These are phyloP conservation scores for Cymbidium sinense DNA, from an alignment of 106 monocot genomes.

Conservation along the genomic window DNA sequence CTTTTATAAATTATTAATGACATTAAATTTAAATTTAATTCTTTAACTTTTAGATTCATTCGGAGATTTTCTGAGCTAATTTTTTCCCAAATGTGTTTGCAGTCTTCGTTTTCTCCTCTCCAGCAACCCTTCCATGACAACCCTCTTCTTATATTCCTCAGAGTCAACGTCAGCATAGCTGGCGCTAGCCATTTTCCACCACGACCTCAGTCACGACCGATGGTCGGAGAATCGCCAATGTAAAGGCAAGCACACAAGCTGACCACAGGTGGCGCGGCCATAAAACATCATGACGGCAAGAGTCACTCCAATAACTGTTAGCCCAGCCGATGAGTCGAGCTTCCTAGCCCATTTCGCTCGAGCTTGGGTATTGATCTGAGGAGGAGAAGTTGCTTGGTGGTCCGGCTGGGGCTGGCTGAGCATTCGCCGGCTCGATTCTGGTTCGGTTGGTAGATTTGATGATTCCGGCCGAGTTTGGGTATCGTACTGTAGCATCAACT, in stretches of 20 bases:
- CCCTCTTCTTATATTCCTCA: conserved; percentile 16
- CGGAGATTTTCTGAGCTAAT: too few species aligned
- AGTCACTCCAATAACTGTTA: not conserved
- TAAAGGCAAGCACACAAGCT: conserved; percentile 11
- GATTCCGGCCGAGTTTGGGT: not conserved
- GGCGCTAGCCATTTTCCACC: not conserved
- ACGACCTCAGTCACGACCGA: not conserved
- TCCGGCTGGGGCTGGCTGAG: not conserved
- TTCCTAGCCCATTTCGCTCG: not conserved
- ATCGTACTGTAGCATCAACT: not conserved
- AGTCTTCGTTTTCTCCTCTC: not conserved
- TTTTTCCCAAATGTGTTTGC: not conserved
- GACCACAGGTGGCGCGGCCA: conserved; percentile 1
- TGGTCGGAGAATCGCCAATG: not conserved
- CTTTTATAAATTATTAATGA: too few species aligned
- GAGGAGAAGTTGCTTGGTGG: not conserved
- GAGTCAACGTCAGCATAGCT: conserved; percentile 1
- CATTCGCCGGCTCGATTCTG: not conserved
- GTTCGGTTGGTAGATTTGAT: not conserved
- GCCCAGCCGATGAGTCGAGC: conserved; percentile 1
- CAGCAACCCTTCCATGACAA: conserved; percentile 10
- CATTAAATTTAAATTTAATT: too few species aligned
- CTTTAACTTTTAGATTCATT: too few species aligned
- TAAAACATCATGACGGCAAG: not conserved
- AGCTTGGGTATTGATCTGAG: not conserved